Evolutionary conservation across 306 rosid species (phyloP), one percentile per base, ranked within the genome.

Genomic region (Vigna angularis): DNA sequence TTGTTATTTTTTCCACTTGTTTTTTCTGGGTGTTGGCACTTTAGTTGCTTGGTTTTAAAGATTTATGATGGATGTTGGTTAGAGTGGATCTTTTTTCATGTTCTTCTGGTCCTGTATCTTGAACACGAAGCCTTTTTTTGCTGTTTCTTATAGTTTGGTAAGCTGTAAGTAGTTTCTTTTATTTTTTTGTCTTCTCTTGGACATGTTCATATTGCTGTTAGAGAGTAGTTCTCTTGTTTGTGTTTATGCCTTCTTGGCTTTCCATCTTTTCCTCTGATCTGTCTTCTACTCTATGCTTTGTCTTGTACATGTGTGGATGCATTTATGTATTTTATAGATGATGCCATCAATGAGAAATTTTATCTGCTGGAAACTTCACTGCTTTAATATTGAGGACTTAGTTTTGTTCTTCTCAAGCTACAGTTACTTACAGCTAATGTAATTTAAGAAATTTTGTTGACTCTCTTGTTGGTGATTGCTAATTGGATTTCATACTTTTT

Each of bases 21-120:
- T 13, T 26, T 45, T 77, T 40, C 44, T 74, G 80, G 52, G 63
- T 80, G 75, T 78, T 79, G 80, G 79, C 49, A 64, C 67, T 62
- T 32, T 22, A 15, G 81, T 86, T 85, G 94, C 94, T 87, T 88
- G 76, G 86, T 81, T 77, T 87, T 83, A 70, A 90, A 91, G 97
- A 84, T 71, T 91, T 79, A 77, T 86, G 77, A 80, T 88, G 83
- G 77, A 90, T 86, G 93, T 89, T 88, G 90, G 87, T 91, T 84
- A 81, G 89, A 78, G 83, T 71, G 88, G 87, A 81, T 87, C 83
- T 79, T 78, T 81, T 76, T 84, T 79, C 70, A 80, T 82, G 88
- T 86, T 85, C 83, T 80, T 85, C 59, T 67, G 82, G 58, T 80
- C 82, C 85, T 78, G 78, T 88, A 38, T 82, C 91, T 89, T 89